Base-by-base conservation (phyloP, 1,139 yeast genomes). In the Yamadazyma oceani region DNA sequence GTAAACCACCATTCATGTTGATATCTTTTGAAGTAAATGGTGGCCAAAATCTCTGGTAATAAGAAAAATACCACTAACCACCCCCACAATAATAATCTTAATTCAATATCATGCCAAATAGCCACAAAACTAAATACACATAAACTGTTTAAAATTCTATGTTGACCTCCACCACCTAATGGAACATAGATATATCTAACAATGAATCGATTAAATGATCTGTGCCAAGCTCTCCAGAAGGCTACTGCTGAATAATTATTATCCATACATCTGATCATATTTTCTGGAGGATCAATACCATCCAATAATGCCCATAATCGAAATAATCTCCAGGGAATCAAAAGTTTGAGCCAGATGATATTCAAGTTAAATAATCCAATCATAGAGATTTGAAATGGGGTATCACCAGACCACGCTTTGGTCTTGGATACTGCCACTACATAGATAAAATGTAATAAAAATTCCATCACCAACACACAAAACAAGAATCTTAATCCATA, bases 161-260 rank as follows among this genome's bases (percentile, higher is more conserved):
- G 75, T 7, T 64, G 67, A 1, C 86, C 75, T 1, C 97, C 96
- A 4, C 97, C 97, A 5, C 77, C 77, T 43, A 92, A 65, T 2
- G 97, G 97, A 15, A 90, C 74, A 53, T 92, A 92, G 32, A 92
- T 75, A 51, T 82, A 82, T 45, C 96, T 72, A 13, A 85, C 74
- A 30, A 87, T 84, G 95, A 97, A 94, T 49, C 86, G 76, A 62
- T 92, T 90, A 64, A 71, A 94, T 29, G 95, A 85, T 51, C 97
- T 75, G 59, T 94, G 99, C 99, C 99, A 94, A 2, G 97, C 95
- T 55, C 98, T 76, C 99, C 99, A 94, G 59, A 94, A 94, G 9
- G 95, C 89, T 44, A 87, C 62, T 0, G 97, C 94, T 17, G 95
- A 85, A 58, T 84, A 92, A 60, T 92, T 94, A 60, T 94, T 88